phyloP scores from a whole-genome alignment of 1,139 yeast genomes.

The Suhomyces maxii region DNA sequence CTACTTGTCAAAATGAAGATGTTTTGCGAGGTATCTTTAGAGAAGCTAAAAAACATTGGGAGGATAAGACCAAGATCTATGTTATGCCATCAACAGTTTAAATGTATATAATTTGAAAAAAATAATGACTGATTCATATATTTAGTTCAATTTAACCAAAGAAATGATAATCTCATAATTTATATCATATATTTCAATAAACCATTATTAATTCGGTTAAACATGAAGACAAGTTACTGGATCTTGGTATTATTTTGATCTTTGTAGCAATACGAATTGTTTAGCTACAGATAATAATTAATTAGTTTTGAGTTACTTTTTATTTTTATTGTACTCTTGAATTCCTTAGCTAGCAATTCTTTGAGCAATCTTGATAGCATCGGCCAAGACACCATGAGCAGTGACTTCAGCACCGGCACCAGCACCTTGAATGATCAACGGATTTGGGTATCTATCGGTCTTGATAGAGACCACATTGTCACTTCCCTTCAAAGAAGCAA shows the following conservation, averaged over 20 bases:
- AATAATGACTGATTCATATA: too few species aligned
- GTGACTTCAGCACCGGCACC: constrained; percentile 99
- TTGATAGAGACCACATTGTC: constrained; percentile 93
- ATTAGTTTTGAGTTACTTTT: not conserved
- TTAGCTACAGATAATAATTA: not conserved
- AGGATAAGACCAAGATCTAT: constrained; percentile 24
- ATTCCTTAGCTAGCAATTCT: constrained; percentile 54
- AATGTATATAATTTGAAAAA: not conserved
- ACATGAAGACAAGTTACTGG: too few species aligned
- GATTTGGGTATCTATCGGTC: constrained; percentile 88
- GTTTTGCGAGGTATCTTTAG: constrained; percentile 53
- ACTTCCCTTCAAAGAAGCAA: constrained; percentile 92
- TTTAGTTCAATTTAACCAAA: too few species aligned
- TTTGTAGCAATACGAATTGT: too few species aligned
- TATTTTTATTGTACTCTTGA: not conserved
- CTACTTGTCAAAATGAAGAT: constrained; percentile 55
- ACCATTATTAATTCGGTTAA: too few species aligned
- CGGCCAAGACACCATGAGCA: constrained; percentile 97
- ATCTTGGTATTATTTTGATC: too few species aligned
- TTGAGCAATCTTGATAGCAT: constrained; percentile 86
- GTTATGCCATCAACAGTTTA: constrained; percentile 8
- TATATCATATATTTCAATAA: not conserved
- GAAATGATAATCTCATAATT: too few species aligned
- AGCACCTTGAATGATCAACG: constrained; percentile 95
- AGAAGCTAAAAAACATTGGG: constrained; percentile 57